Percentiles rank a stretch among this genome's conserved stretches.
Evolutionary conservation across 768 basidiomycete genomes (phyloP).

Genomic region (Lactarius indigo): DNA sequence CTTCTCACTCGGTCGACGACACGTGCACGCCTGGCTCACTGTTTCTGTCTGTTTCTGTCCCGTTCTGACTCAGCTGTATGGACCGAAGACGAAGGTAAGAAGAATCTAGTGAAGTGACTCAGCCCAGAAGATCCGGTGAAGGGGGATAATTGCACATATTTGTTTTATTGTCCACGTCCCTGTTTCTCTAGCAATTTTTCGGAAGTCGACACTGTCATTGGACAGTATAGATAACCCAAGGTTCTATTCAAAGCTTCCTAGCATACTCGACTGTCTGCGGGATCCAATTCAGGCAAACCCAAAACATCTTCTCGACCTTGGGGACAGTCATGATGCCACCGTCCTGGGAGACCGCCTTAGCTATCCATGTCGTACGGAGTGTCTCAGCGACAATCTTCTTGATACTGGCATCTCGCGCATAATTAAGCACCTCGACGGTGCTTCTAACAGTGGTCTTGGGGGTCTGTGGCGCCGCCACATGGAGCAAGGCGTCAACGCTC

Average conservation of each 20-base stretch:
- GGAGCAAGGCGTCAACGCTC: slow-evolving; percentile 1
- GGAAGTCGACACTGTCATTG: not conserved
- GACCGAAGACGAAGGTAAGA: not conserved
- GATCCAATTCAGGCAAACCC: not conserved
- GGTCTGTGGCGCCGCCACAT: not conserved
- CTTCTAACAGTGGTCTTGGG: not conserved
- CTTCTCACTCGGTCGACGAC: not conserved
- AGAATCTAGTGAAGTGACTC: not conserved
- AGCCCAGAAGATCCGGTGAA: not conserved
- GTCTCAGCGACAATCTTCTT: slow-evolving; percentile 8
- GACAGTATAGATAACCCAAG: not conserved
- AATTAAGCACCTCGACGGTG: slow-evolving; percentile 2
- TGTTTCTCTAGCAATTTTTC: slow-evolving; percentile 4
- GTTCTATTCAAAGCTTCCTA: not conserved
- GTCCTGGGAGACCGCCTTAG: not conserved
- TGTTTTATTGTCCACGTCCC: slow-evolving; percentile 6
- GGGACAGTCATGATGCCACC: not conserved
- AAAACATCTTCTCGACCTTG: not conserved
- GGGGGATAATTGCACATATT: not conserved
- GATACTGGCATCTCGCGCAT: not conserved
- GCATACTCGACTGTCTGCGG: not conserved
- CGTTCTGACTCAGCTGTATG: not conserved
- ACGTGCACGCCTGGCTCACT: not conserved
- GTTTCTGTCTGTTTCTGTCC: not conserved
- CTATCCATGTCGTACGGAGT: not conserved